These are phyloP conservation scores for Aspergillus bertholletiae DNA, from an alignment of 495 filamentous ascomycete species.

Conservation along the genomic window DNA sequence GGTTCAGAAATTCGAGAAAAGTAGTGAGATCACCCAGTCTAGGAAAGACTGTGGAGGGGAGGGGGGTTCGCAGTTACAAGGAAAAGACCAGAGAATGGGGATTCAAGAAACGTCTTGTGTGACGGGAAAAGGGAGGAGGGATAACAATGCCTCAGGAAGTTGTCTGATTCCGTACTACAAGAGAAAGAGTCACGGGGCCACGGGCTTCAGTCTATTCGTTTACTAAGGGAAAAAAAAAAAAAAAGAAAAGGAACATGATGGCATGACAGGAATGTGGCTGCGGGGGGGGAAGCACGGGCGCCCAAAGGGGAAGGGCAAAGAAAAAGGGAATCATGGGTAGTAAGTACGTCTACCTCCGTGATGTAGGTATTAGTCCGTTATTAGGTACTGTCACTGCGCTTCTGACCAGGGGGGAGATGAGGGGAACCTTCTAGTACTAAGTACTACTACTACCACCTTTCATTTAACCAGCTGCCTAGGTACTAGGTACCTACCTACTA, in stretches of 20 bases:
- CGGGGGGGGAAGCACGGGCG: background rate
- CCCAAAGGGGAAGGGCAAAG: no score
- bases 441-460: no score
- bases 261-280: conserved; percentile 8
- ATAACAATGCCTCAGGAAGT: background rate
- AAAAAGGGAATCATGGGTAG: background rate
- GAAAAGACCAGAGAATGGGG: background rate
- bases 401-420: background rate
- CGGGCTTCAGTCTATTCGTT: background rate
- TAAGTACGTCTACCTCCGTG: background rate
- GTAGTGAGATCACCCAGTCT: background rate
- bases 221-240: background rate
- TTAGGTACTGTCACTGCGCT: no score
- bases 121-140: background rate
- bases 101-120: background rate
- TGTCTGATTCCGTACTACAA: background rate
- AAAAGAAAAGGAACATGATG: background rate
- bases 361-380: no score
- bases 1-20: no score
- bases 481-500: no score
- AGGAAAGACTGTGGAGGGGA: no score
- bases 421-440: background rate
- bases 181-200: background rate
- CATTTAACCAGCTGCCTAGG: background rate
- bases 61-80: no score